Conservation (phyloP, 345 rosid species). For the Draba incana region DNA sequence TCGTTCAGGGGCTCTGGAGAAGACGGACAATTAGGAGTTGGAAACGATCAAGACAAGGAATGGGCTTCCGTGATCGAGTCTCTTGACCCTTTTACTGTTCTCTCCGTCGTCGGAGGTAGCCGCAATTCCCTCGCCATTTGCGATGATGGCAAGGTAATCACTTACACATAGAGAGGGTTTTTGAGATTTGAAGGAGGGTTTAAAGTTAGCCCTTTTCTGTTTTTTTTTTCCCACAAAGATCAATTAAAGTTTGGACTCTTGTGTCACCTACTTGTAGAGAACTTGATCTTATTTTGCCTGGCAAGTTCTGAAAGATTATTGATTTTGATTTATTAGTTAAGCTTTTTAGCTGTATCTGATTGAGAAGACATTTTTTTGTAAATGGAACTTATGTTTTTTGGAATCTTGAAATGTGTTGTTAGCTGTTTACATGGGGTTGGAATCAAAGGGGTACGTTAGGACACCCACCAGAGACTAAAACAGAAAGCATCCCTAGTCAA, state of each 20-base stretch:
- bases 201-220: conserved; percentile 9
- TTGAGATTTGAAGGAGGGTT: conserved; percentile 29
- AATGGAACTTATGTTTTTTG: conserved; percentile 8
- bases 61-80: conserved; percentile 73
- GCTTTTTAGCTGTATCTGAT: background rate
- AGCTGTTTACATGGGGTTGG: conserved; percentile 99
- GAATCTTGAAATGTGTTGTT: conserved; percentile 20
- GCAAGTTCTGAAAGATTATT: background rate
- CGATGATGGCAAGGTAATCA: conserved; percentile 82
- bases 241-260: background rate
- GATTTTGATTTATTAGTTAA: background rate
- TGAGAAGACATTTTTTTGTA: background rate
- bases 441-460: conserved; percentile 99
- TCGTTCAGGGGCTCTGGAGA: conserved; percentile 89
- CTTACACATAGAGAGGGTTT: conserved; percentile 2
- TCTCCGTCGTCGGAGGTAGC: conserved; percentile 94
- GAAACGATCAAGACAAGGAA: conserved; percentile 77
- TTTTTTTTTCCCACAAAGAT: too few relatives aligned
- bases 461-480: conserved; percentile 88
- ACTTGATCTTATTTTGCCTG: background rate
- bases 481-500: conserved; percentile 83
- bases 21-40: conserved; percentile 95
- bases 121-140: conserved; percentile 99
- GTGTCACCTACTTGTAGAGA: background rate
- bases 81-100: conserved; percentile 65